Base-by-base conservation (phyloP, 176 grass and related monocot species). In the Paspalum notatum region DNA sequence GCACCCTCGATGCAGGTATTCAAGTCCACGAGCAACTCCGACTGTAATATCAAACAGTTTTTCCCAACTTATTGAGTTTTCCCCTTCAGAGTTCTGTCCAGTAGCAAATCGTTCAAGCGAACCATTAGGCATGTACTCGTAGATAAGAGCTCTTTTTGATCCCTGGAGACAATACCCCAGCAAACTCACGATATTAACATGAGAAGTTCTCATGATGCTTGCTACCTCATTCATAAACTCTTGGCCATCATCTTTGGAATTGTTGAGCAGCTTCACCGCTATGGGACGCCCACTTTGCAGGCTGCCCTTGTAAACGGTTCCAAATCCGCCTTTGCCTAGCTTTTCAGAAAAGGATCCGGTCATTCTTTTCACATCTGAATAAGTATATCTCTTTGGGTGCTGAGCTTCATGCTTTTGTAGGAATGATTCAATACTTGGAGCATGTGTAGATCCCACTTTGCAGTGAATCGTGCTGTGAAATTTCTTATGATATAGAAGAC, bases 1-100 rank as follows among this genome's bases (percentile, higher is more conserved):
- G 13, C 87, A 90, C 17, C 87, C 76, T 39, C 68, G 59, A 25
- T 89, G 87, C 15, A 89, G 74, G 15, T 89, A 89, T 40, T 89
- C 75, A 18, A 89, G 55, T 5, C 87, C 87, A 8, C 42, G 81
- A 42, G 87, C 87, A 75, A 89, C 76, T 11, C 81, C 76, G 39
- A 84, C 40, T 3, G n/a, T 42, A 41, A 89, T 80, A 50, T 80
- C 76, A 26, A 66, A 89, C 14, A 75, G 14, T 18, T 62, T 73
- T 50, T 53, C 64, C 75, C 80, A 88, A 27, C 75, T 81, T 12
- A 49, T 63, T 20, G 55, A n/a, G 54, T 25, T 52, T 40, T 71
- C 17, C 15, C 46, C 53, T 65, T 68, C 12, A 83, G 67, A 70
- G 17, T 21, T 68, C 2, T 38, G 43, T 15, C 43, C 27, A n/a